These are phyloP conservation scores for Camellia lanceoleosa DNA, from an alignment of 148 eudicot genomes.

Conservation along the genomic window DNA sequence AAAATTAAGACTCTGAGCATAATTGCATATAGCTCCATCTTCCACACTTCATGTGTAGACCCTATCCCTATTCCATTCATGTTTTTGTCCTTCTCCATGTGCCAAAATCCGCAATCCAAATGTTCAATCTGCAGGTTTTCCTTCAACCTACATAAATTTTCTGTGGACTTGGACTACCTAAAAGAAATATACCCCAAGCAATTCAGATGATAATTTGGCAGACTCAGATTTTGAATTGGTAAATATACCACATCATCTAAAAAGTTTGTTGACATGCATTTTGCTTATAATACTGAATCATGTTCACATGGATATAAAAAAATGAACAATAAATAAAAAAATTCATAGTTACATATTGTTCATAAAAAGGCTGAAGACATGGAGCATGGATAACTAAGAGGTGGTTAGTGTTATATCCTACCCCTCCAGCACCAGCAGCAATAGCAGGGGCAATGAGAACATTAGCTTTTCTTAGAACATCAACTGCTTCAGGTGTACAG, in stretches of 20 bases:
- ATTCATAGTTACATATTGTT: neutral
- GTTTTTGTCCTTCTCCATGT: neutral
- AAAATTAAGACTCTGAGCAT: neutral
- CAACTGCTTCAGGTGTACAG: conserved; percentile 91
- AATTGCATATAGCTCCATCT: neutral
- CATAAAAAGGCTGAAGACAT: neutral
- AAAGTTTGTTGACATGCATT: neutral
- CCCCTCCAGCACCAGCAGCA: conserved; percentile 99
- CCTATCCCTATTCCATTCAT: conserved; percentile 4
- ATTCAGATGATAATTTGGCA: neutral
- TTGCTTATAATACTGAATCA: neutral
- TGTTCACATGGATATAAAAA: neutral
- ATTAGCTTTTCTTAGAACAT: conserved; percentile 81
- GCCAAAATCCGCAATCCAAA: neutral
- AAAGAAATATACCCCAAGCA: neutral
- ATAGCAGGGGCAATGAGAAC: conserved; percentile 91
- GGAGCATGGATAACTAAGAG: neutral
- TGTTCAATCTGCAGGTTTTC: neutral
- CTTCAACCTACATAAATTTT: neutral
- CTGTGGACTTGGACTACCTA: neutral
- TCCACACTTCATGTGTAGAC: neutral
- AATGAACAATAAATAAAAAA: neutral
- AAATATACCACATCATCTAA: neutral
- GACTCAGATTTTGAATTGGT: neutral
- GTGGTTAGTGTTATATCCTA: conserved; percentile 29